Evolutionary conservation across 495 filamentous ascomycete genomes (phyloP), one percentile per base, ranked within the genome.

Genomic region (Rostrohypoxylon terebratum): DNA sequence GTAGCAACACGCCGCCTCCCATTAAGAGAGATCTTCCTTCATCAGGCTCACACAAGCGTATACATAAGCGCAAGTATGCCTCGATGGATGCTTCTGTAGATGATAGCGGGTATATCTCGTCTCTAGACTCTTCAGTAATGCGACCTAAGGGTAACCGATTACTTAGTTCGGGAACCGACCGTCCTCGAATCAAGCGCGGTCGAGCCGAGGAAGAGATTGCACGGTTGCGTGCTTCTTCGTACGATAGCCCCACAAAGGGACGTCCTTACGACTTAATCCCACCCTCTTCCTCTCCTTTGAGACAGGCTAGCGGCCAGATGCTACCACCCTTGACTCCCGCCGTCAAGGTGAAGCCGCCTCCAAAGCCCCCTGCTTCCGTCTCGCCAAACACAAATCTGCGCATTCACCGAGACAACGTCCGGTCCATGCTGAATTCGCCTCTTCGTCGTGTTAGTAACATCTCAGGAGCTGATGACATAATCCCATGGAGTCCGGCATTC

Each of bases 21-120:
- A 83, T 87, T 5, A 87, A 85, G 59, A 87, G 89, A n/a, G 80
- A 85, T 40, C 81, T 84, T 18, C 81, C 85, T 20, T 88, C 89
- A 4, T 90, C 91, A 18, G 81, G 77, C 33, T 78, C 82, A 45
- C 84, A 82, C 45, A 85, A 84, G 69, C 88, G 85, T 11, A 82
- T 85, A 11, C 87, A 89, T 54, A 95, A 93, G 79, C 89, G 91
- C 50, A 94, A 92, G 76, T 87, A 89, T 72, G 83, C 83, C 3
- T 88, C 89, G 3, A 90, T 97, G 83, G 94, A 97, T 72, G 96
- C 74, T n/a, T 87, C 89, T 13, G 89, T 97, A 82, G 94, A 97
- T 72, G 96, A 99, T 75, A 97, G 94, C 78, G 96, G 96, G 10
- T 99, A 98, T 78, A 97, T 97, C 74, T 99, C 96, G 1, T 98